These are phyloP conservation scores for Cyclotella kingstonii DNA, from an alignment of 108 stramenopile genomes.

Conservation along the genomic window DNA sequence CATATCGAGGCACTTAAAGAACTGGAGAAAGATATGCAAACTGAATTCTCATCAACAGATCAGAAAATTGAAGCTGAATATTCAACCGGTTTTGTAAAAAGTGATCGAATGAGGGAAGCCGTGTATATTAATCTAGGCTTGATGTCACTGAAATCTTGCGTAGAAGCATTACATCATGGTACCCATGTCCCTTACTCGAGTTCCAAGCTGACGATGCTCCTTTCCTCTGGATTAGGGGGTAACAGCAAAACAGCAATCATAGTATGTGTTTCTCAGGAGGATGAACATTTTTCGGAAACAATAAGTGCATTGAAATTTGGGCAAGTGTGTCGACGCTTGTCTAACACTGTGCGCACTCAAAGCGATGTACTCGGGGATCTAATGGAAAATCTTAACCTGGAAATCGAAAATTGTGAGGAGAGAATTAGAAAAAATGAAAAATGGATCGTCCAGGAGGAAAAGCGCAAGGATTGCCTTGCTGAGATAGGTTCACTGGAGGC, in stretches of 20 bases:
- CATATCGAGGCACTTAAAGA: conserved; percentile 36
- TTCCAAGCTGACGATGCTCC: conserved; percentile 71
- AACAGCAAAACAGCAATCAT: conserved; percentile 56
- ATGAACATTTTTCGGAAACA: conserved; percentile 53
- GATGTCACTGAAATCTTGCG: conserved; percentile 58
- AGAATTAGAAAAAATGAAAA: conserved; percentile 43
- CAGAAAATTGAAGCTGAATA: conserved; percentile 7
- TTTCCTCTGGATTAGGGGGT: conserved; percentile 63
- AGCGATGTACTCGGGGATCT: conserved; percentile 46
- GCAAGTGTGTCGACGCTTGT: conserved; percentile 45
- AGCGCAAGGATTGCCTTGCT: conserved; percentile 24
- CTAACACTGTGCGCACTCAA: conserved; percentile 28
- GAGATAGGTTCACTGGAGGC: conserved; percentile 43
- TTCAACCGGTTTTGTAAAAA: conserved; percentile 41
- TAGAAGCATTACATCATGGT: conserved; percentile 45
- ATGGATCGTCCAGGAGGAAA: conserved; percentile 42
- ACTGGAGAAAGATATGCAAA: not conserved
- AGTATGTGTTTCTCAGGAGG: conserved; percentile 57
- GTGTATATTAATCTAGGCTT: conserved; percentile 69
- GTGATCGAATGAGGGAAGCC: conserved; percentile 63
- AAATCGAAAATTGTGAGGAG: conserved; percentile 34
- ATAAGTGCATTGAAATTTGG: conserved; percentile 61
- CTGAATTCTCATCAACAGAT: not conserved
- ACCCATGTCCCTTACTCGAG: conserved; percentile 64
- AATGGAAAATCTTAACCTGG: conserved; percentile 34